These are phyloP conservation scores for Magnusiomyces paraingens DNA, from an alignment of 1,139 yeast species.

Conservation along the genomic window DNA sequence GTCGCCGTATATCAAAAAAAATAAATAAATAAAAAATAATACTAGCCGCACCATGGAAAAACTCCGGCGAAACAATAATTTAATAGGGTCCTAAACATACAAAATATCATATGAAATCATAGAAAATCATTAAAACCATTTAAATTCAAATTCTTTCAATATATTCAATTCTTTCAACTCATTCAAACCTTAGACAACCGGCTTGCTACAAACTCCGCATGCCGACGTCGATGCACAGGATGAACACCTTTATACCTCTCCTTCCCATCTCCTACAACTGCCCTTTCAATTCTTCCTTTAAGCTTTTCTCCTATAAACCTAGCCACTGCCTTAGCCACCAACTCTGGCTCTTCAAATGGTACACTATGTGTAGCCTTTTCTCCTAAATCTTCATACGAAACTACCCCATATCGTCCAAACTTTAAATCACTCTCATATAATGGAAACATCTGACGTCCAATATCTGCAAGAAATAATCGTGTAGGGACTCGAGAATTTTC, in stretches of 20 bases:
- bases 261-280: neutral
- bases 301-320: neutral
- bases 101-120: no score
- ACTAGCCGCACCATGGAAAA: no score
- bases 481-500: slow-evolving; percentile 5
- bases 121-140: no score
- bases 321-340: neutral
- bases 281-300: neutral
- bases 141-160: no score
- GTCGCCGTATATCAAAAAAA: no score
- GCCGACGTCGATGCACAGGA: neutral
- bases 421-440: neutral
- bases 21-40: no score
- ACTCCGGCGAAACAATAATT: no score
- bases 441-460: neutral
- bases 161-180: no score
- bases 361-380: neutral
- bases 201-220: no score
- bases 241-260: neutral
- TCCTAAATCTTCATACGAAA: neutral
- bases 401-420: neutral
- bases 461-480: slow-evolving; percentile 9
- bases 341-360: neutral
- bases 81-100: no score
- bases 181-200: no score